Evolutionary conservation across 805 yeast genomes (phyloP), one percentile per base, ranked within the genome.

Genomic region (Pichia thaimueangensis): DNA sequence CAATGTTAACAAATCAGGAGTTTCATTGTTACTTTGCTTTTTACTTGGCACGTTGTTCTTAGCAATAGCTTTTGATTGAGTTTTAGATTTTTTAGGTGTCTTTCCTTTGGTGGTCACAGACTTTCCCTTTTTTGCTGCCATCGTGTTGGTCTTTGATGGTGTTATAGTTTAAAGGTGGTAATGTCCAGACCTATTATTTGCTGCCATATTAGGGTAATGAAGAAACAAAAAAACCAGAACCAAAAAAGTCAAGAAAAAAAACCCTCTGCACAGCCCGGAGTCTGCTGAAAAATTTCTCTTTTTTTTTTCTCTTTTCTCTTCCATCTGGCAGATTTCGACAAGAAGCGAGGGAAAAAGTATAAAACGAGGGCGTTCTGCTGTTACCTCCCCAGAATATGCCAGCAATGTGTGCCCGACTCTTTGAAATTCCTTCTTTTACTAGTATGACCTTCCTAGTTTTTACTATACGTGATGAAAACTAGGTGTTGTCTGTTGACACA

Each of bases 401-500:
- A 6, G 19, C 35, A 32, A 6, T 25, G 13, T 25, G n/a, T 2
- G 28, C 15, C 4, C 3, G 6, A 4, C 50, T 45, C 57, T 57
- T 59, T 61, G 23, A 17, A 27, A 12, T 13, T 23, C 15, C 3
- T 20, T 19, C 37, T 16, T 42, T 42, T 28, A 8, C 10, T 37
- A 35, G 59, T 69, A 73, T 73, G 77, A 69, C 73, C 81, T 78
- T 75, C 77, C 81, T 76, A 74, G 74, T 78, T 75, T 75, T 71
- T 73, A 65, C 68, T 55, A 61, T 65, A 35, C 52, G 73, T 75
- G 81, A 75, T 75, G 81, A 75, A 70, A 65, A 63, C 76, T 73
- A 70, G 73, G 79, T 79, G 76, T 53, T 57, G 62, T 56, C 57
- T 58, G 51, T 58, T 55, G 58, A 56, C 61, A 47, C 63, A 54